Percentiles rank a stretch among this genome's conserved stretches.
These are phyloP conservation scores for Pyrenophora seminiperda DNA, from an alignment of 2,329 filamentous ascomycete species.

Conservation along the genomic window DNA sequence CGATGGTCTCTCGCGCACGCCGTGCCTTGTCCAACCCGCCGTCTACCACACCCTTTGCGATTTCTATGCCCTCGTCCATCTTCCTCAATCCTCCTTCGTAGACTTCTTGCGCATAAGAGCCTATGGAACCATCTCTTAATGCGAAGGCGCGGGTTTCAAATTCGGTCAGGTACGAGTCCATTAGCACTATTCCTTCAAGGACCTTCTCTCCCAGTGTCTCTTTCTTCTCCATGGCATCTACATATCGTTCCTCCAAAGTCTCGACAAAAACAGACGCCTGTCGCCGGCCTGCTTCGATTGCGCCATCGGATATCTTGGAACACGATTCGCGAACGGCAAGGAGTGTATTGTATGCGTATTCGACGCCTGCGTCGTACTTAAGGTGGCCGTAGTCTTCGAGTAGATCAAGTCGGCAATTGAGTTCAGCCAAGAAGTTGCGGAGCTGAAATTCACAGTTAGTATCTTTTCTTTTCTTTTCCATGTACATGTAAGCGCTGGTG, in stretches of 20 bases:
- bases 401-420: constrained; percentile 84
- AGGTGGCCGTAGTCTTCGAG: constrained; percentile 86
- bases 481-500: background rate
- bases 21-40: constrained; percentile 82
- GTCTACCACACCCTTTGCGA: constrained; percentile 76
- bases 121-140: constrained; percentile 76
- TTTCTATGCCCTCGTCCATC: constrained; percentile 77
- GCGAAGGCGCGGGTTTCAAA: constrained; percentile 83
- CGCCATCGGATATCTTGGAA: constrained; percentile 85
- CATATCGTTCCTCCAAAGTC: constrained; percentile 84
- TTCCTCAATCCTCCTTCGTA: constrained; percentile 80
- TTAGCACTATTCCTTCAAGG: constrained; percentile 80
- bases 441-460: constrained; percentile 56
- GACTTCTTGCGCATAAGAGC: constrained; percentile 71
- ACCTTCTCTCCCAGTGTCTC: constrained; percentile 92
- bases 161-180: constrained; percentile 83
- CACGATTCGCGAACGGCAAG: constrained; percentile 87
- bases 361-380: constrained; percentile 81
- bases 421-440: constrained; percentile 80
- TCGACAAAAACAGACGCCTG: constrained; percentile 89
- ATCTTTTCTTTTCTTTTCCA: background rate
- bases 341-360: constrained; percentile 82
- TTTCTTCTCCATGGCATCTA: constrained; percentile 81
- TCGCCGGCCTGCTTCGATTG: constrained; percentile 83
- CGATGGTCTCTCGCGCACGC: constrained; percentile 69